Evolutionary conservation across 371 early-diverging fungal species (phyloP).

Genomic region (Rhizopus microsporus): DNA sequence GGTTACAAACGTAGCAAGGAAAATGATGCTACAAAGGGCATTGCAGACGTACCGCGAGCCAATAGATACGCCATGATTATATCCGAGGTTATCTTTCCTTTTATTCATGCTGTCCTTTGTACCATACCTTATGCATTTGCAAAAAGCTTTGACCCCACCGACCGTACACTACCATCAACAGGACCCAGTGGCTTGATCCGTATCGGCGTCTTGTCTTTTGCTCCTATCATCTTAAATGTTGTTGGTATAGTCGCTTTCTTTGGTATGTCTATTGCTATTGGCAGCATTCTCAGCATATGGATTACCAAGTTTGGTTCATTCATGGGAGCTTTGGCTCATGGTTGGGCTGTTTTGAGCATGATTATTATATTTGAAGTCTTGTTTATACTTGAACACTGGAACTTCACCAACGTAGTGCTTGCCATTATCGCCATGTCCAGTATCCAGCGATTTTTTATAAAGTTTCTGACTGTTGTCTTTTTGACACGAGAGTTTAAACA

Average conservation of each 20-base stretch:
- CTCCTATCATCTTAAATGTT: slow-evolving; percentile 75
- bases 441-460: slow-evolving; percentile 73
- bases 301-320: slow-evolving; percentile 70
- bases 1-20: slow-evolving; percentile 68
- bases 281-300: slow-evolving; percentile 66
- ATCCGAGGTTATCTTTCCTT: slow-evolving; percentile 74
- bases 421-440: slow-evolving; percentile 67
- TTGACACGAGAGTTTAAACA: slow-evolving; percentile 83
- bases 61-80: slow-evolving; percentile 68
- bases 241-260: slow-evolving; percentile 70
- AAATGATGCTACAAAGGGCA: slow-evolving; percentile 43
- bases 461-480: slow-evolving; percentile 66
- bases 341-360: slow-evolving; percentile 62
- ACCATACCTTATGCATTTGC: slow-evolving; percentile 69
- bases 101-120: slow-evolving; percentile 66
- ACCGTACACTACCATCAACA: slow-evolving; percentile 36
- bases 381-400: slow-evolving; percentile 72
- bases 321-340: slow-evolving; percentile 73
- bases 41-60: slow-evolving; percentile 65
- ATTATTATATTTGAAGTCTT: slow-evolving; percentile 65
- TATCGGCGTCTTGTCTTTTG: slow-evolving; percentile 66
- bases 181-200: slow-evolving; percentile 60
- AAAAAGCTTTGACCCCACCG: slow-evolving; percentile 49
- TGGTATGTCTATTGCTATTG: slow-evolving; percentile 70
- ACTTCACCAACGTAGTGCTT: slow-evolving; percentile 59